A percentile compares a stretch with the other conserved stretches of the same genome.
Evolutionary conservation across 805 yeast species (phyloP).

Genomic region (Yarrowia osloensis): DNA sequence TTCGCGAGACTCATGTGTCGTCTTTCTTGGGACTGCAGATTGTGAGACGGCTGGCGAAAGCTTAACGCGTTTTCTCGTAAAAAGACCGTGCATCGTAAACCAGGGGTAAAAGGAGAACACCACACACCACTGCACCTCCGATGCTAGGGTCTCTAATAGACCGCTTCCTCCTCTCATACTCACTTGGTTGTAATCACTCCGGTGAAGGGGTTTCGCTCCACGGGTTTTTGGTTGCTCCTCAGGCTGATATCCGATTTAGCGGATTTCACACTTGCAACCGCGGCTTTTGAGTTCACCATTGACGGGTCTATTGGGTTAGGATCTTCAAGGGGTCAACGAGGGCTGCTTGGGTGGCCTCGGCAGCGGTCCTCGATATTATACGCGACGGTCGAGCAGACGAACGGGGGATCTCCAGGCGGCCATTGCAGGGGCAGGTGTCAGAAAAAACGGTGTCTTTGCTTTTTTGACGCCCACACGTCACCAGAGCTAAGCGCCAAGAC

Average conservation of each 20-base stretch:
- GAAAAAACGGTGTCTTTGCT: background rate
- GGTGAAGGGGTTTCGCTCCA: constrained; percentile 5
- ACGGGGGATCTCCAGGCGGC: background rate
- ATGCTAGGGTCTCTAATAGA: background rate
- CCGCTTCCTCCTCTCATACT: background rate
- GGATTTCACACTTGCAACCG: constrained; percentile 25
- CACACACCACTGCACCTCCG: background rate
- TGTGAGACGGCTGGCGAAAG: constrained; percentile 30
- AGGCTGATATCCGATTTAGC: constrained; percentile 8
- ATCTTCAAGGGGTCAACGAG: constrained; percentile 27
- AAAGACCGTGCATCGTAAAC: constrained; percentile 22
- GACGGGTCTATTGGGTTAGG: constrained; percentile 29
- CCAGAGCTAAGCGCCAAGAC: background rate
- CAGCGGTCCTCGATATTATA: background rate
- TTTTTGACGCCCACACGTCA: background rate
- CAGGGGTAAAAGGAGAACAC: constrained; percentile 21
- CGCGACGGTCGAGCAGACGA: background rate
- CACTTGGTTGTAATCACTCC: background rate
- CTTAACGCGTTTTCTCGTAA: constrained; percentile 25
- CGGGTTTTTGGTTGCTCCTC: background rate
- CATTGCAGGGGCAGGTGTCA: background rate
- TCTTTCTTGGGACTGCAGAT: constrained; percentile 18
- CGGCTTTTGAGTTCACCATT: background rate
- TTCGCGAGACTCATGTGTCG: constrained; percentile 25
- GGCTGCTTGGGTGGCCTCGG: constrained; percentile 10